Conservation (phyloP, 2,329 filamentous ascomycete species). For the Hymenoscyphus fructigenus region DNA sequence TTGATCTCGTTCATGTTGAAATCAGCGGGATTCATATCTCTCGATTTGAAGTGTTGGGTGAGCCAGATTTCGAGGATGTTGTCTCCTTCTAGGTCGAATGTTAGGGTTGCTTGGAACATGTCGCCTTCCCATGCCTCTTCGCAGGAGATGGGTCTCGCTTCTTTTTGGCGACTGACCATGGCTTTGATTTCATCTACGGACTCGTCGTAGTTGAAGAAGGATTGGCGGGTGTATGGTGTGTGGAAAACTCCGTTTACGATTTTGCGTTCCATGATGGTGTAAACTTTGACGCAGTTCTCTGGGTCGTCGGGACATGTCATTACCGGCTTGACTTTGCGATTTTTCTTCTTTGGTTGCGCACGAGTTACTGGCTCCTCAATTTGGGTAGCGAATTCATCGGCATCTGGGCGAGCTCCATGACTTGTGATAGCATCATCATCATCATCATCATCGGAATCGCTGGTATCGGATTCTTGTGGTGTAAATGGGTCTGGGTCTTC, state of each 20-base stretch:
- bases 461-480: neutral
- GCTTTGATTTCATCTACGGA: neutral
- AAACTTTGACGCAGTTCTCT: neutral
- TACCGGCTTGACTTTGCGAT: neutral
- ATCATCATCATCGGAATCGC: no score
- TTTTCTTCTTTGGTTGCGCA: neutral
- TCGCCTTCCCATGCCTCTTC: neutral
- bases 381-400: neutral
- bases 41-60: neutral
- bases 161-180: no score
- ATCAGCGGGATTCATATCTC: neutral
- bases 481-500: slow-evolving; percentile 9
- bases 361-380: neutral
- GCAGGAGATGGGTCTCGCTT: neutral
- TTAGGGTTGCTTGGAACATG: neutral
- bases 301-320: neutral
- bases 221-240: neutral
- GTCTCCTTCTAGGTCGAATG: neutral
- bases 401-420: neutral
- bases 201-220: neutral
- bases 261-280: neutral
- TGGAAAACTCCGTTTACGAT: neutral
- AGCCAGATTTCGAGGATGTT: neutral
- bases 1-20: neutral
- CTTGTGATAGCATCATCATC: neutral